Percentiles rank a stretch among this genome's conserved stretches.
phyloP scores from a whole-genome alignment of 2,329 filamentous ascomycete species.

The Stagonosporopsis vannaccii region DNA sequence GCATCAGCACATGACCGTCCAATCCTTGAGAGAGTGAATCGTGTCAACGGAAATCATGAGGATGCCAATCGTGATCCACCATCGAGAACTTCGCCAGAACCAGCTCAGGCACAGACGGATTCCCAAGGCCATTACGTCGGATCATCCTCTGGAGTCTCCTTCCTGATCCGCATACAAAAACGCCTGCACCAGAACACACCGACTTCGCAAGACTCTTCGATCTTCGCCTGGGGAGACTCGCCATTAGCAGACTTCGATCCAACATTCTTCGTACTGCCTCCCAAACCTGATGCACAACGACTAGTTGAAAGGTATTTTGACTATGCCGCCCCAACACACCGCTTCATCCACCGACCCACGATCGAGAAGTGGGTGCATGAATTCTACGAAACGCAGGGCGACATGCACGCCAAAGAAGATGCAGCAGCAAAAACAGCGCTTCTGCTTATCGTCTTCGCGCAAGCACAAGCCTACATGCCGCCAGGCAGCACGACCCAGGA shows the following conservation, averaged over 20 bases:
- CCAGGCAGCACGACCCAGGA: conserved; percentile 34
- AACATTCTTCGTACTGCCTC: conserved; percentile 54
- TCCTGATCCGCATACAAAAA: conserved; percentile 60
- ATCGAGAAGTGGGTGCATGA: conserved; percentile 56
- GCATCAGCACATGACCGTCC: conserved; percentile 23
- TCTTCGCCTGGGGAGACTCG: conserved; percentile 61
- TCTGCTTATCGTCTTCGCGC: conserved; percentile 63
- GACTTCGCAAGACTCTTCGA: conserved; percentile 50
- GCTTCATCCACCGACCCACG: conserved; percentile 63
- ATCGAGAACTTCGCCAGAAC: conserved; percentile 56
- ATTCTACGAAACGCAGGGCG: conserved; percentile 56
- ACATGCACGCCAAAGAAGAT: conserved; percentile 51
- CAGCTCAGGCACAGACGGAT: conserved; percentile 51
- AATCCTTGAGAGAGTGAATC: conserved; percentile 23
- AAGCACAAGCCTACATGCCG: conserved; percentile 56
- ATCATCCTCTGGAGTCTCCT: conserved; percentile 58
- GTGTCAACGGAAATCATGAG: conserved; percentile 25
- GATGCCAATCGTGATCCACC: conserved; percentile 29
- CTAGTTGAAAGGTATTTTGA: conserved; percentile 65
- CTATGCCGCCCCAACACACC: conserved; percentile 66
- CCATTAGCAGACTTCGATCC: conserved; percentile 56
- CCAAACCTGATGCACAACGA: conserved; percentile 52
- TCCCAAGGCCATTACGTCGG: conserved; percentile 59
- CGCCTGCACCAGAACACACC: conserved; percentile 53
- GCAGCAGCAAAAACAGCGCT: conserved; percentile 55